A percentile compares a stretch with the other conserved stretches of the same genome.
Evolutionary conservation across 1,139 yeast species (phyloP).

Genomic region (Taphrina confusa): DNA sequence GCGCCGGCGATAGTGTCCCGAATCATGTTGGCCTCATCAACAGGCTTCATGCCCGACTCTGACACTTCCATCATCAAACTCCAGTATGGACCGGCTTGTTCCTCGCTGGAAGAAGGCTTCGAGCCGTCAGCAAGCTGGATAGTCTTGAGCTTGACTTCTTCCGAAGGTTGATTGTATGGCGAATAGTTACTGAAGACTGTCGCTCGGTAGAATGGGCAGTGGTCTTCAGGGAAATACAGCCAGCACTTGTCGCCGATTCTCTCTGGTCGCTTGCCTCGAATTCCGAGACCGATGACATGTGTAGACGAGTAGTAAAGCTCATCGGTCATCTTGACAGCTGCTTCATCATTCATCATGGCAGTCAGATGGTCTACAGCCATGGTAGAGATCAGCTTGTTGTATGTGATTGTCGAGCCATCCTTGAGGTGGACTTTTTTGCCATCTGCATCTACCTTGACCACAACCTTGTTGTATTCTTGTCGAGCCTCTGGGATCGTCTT

Average conservation of each 20-base stretch:
- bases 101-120: constrained; percentile 27
- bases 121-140: constrained; percentile 31
- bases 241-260: constrained; percentile 39
- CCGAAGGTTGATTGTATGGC: constrained; percentile 37
- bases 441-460: constrained; percentile 34
- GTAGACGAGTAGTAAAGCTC: constrained; percentile 37
- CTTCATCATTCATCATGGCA: constrained; percentile 14
- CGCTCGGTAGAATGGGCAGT: constrained; percentile 39
- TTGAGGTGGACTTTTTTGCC: constrained; percentile 30
- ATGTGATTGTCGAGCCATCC: constrained; percentile 34
- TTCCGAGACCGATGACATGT: constrained; percentile 39
- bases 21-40: constrained; percentile 35
- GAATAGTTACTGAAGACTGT: constrained; percentile 39
- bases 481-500: constrained; percentile 34
- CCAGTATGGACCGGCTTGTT: constrained; percentile 38
- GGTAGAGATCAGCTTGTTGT: constrained; percentile 36
- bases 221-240: constrained; percentile 39
- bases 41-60: constrained; percentile 37
- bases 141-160: constrained; percentile 34
- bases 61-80: constrained; percentile 39
- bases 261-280: constrained; percentile 37
- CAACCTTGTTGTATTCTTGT: constrained; percentile 33
- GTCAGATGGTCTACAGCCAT: constrained; percentile 36
- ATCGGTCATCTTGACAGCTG: constrained; percentile 28
- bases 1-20: constrained; percentile 38